Evolutionary conservation across 73 alveolate genomes (phyloP).

Genomic region (Loxodes magnus): DNA sequence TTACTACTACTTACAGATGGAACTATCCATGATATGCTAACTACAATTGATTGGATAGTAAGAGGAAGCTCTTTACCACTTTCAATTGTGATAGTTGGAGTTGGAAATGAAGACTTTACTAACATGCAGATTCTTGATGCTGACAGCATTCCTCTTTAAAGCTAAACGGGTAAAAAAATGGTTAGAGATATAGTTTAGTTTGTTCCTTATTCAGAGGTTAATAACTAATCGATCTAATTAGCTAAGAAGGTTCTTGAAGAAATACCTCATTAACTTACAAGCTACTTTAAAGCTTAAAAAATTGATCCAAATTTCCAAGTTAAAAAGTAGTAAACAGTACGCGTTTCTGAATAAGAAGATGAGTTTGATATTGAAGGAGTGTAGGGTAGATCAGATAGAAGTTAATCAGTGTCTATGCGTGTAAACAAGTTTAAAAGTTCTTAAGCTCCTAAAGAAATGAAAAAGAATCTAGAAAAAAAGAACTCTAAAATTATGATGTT

Average conservation of each 20-base stretch:
- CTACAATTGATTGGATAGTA: conserved; percentile 20
- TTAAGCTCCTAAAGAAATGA: too few relatives aligned
- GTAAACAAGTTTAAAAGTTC: too few relatives aligned
- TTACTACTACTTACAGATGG: conserved; percentile 35
- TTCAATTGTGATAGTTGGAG: conserved; percentile 27
- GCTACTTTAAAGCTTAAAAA: not conserved
- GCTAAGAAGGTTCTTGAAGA: conserved; percentile 18
- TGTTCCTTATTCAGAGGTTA: conserved; percentile 16
- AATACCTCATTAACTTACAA: conserved; percentile 15
- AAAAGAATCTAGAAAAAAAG: too few relatives aligned
- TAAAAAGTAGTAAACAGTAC: too few relatives aligned
- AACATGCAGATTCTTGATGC: conserved; percentile 48
- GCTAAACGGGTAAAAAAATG: conserved; percentile 22
- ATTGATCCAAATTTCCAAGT: conserved; percentile 5
- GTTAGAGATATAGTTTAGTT: conserved; percentile 24
- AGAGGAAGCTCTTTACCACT: conserved; percentile 13
- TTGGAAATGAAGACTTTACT: conserved; percentile 56
- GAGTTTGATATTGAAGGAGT: too few relatives aligned
- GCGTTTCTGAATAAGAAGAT: too few relatives aligned
- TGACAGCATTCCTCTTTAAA: conserved; percentile 24
- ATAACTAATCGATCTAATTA: conserved; percentile 4
- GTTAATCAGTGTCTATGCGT: too few relatives aligned
- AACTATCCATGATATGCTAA: conserved; percentile 18
- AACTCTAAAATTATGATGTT: too few relatives aligned
- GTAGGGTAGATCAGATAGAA: too few relatives aligned